Evolutionary conservation across 805 yeast genomes (phyloP), one percentile per base, ranked within the genome.

Genomic region (Lipomyces mesembrius): DNA sequence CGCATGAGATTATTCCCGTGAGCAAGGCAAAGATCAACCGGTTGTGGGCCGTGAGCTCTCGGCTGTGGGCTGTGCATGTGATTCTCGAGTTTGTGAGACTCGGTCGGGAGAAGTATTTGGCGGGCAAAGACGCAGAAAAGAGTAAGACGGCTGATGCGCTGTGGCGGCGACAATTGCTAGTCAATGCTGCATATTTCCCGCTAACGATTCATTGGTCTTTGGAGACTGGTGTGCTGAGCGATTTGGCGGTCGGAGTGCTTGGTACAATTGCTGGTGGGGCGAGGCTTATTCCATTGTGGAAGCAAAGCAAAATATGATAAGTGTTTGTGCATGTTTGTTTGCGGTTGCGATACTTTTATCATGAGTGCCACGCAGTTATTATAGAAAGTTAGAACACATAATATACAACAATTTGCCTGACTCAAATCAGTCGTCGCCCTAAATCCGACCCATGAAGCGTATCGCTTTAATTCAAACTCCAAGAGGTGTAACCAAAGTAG

Each of bases 131-230:
- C 3, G 32, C 34, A 3, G 54, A 60, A n/a, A 55, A 34, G n/a
- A 27, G 53, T 11, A 59, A 39, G n/a, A 53, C 27, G 9, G 60
- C 34, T 17, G 54, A 54, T 7, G 29, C 52, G 22, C 52, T 53
- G 25, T 74, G 74, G 75, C 29, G 55, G 35, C 71, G 74, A 56
- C 67, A 71, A 51, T 66, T 79, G 25, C 62, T 77, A 17, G 77
- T 77, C 65, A 79, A 80, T 66, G 65, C 76, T n/a, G 78, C 80
- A 22, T 81, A 80, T 75, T 74, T 79, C 51, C 83, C 83, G 4
- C 71, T 80, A 57, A 78, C 83, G 2, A 71, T 78, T 53, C 83
- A 80, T 71, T 80, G 83, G 83, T 78, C 82, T 2, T 68, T 77
- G 11, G 75, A 75, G 61, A 66, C 60, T 2, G 83, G 83, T 0